Evolutionary conservation across 441 rosid genomes (phyloP).

Genomic region (Francoa sonchifolia): DNA sequence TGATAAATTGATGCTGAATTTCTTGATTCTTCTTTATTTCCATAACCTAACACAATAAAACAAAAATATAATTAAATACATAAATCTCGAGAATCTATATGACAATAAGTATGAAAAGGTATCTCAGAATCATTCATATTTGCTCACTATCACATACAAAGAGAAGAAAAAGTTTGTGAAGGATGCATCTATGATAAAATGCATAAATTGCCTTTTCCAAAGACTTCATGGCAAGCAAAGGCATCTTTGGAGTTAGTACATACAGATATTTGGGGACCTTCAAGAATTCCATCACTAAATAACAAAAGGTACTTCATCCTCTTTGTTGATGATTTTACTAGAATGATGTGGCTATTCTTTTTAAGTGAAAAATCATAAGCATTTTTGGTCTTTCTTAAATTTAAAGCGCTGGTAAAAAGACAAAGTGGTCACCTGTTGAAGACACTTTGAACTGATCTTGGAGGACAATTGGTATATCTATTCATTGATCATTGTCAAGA

Average conservation of each 20-base stretch:
- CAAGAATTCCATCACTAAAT: not conserved
- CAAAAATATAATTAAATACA: too few relatives aligned
- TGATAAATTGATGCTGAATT: too few relatives aligned
- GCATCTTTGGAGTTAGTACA: not conserved
- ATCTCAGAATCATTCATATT: too few relatives aligned
- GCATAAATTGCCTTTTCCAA: not conserved
- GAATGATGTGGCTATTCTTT: not conserved
- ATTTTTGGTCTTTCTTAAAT: not conserved
- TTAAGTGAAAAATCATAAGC: not conserved
- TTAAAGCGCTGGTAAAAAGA: not conserved
- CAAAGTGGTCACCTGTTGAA: not conserved
- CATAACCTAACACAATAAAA: too few relatives aligned
- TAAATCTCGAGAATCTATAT: too few relatives aligned
- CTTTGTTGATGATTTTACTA: not conserved
- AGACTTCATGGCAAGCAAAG: not conserved
- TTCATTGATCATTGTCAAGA: not conserved
- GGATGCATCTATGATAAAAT: not conserved
- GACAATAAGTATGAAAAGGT: too few relatives aligned
- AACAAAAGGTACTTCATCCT: not conserved
- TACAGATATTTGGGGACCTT: not conserved
- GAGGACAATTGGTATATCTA: not conserved
- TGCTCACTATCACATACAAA: too few relatives aligned
- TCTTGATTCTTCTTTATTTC: too few relatives aligned
- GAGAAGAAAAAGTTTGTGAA: too few relatives aligned
- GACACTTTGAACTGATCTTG: not conserved